phyloP scores from a whole-genome alignment of 2,329 filamentous ascomycete genomes.

The Fusarium bactridioides region DNA sequence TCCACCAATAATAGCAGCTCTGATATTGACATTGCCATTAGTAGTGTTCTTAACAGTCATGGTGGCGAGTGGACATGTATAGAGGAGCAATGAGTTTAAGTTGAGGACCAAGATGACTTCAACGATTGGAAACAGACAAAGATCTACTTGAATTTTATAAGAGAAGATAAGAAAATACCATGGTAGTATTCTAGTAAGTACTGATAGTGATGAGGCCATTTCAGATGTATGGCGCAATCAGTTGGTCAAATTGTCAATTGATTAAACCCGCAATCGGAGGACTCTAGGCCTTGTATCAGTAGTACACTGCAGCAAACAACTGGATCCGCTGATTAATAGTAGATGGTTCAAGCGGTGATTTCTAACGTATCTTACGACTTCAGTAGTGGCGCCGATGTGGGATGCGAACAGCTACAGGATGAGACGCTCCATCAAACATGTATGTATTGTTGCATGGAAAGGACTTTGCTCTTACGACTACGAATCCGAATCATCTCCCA shows the following conservation, averaged over 20 bases:
- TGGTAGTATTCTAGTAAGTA: background rate
- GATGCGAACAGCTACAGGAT: background rate
- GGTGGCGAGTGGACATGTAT: background rate
- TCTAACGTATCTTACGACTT: background rate
- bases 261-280: background rate
- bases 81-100: background rate
- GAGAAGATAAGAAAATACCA: background rate
- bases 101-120: background rate
- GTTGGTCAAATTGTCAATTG: slow-evolving; percentile 28
- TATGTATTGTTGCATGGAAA: background rate
- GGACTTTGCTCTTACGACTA: background rate
- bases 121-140: background rate
- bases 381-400: background rate
- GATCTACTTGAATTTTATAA: background rate
- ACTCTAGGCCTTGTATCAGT: background rate
- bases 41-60: slow-evolving; percentile 31
- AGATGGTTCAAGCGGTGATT: background rate
- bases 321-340: background rate
- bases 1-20: slow-evolving; percentile 41
- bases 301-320: background rate
- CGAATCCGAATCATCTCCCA: background rate
- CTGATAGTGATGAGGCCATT: slow-evolving; percentile 23
- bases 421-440: background rate
- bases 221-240: slow-evolving; percentile 35
- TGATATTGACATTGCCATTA: slow-evolving; percentile 21